Base-by-base conservation (phyloP, 1,284 basidiomycete species). In the Vanrija sp. region DNA sequence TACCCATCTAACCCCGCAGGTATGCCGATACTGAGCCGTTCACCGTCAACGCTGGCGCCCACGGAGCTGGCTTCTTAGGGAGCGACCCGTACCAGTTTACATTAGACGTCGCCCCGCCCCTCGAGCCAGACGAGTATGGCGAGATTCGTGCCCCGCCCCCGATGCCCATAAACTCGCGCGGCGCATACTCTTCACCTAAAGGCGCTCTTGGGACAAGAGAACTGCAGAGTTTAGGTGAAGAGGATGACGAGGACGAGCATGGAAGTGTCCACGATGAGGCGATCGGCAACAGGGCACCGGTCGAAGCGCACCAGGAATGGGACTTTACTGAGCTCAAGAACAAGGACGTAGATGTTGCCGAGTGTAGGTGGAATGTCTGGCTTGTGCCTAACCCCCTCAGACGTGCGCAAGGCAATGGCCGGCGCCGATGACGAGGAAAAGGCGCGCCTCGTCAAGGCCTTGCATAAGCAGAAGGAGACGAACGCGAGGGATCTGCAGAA, bases 261-360 rank as follows among this genome's bases (percentile, higher is more conserved):
- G 49, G 50, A 40, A 48, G 49, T 25, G 46, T 19, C 23, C 63
- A 51, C 21, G 66, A 72, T 8, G 69, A 74, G 59, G 54, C 61
- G 21, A 74, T 71, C 40, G 47, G 64, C 14, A 52, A 64, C 29
- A 45, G 69, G 15, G 65, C 64, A n/a, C 63, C 66, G 3, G 58
- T 63, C 10, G 65, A 68, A 53, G 12, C 67, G 9, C 67, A 78
- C 26, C 69, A 75, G 9, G 68, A 70, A 45, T 76, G 79, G 69
- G 85, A 84, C 71, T 81, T 87, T 65, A 83, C 80, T 65, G 76
- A 88, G 54, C 71, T 94, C 61, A 85, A 86, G 62, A 80, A 83
- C 64, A 86, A 90, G 26, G 80, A 83, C 34, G 91, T 93, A 70
- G 86, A 94, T 70, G 82, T 91, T 2, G 86, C 89, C 72, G 81